Evolutionary conservation across 331 rosid species (phyloP), one percentile per base, ranked within the genome.

Genomic region (Cydonia oblonga): DNA sequence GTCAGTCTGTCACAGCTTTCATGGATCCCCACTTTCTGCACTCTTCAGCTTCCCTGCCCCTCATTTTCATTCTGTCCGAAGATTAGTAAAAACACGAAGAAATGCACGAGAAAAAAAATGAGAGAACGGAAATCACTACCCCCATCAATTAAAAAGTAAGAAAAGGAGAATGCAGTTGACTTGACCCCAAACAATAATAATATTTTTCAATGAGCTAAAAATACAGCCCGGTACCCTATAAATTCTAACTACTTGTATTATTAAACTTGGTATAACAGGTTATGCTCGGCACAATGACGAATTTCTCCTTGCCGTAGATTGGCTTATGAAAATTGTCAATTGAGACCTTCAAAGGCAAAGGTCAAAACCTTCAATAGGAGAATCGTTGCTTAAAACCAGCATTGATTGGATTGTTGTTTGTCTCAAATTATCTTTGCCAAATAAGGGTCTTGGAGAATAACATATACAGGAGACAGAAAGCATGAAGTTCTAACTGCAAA

Each of bases 1-100:
- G 70, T 38, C 44, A 2, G 44, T 38, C 44, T 9, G 44, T 11
- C n/a, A 70, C 71, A 76, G 74, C 75, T 78, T 84, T 86, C 78
- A 80, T 87, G 92, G 90, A 86, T 86, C 93, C 92, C 90, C 96
- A 87, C 88, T 38, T 38, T 38, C 44, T 38, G 44, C 44, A 38
- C 44, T 38, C 44, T 38, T 38, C 42, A 38, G 13, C 42, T 38
- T 38, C 42, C 42, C 42, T 9, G 42, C 14, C 38, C 38, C 38
- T 33, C 1, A 33, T 9, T 2, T 1, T 10, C 44, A 38, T 38
- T 38, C 44, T 2, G 0, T 38, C 44, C 14, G 44, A 3, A 38
- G 44, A 38, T 10, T 3, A 38, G 44, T 13, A 38, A 38, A 38
- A 38, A 38, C 44, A 38, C 3, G 44, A 38, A 9, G 4, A 38